A percentile compares a stretch with the other conserved stretches of the same genome.
Evolutionary conservation across 116 monocot genomes (phyloP).

Genomic region (Papilionanthe hybrid): DNA sequence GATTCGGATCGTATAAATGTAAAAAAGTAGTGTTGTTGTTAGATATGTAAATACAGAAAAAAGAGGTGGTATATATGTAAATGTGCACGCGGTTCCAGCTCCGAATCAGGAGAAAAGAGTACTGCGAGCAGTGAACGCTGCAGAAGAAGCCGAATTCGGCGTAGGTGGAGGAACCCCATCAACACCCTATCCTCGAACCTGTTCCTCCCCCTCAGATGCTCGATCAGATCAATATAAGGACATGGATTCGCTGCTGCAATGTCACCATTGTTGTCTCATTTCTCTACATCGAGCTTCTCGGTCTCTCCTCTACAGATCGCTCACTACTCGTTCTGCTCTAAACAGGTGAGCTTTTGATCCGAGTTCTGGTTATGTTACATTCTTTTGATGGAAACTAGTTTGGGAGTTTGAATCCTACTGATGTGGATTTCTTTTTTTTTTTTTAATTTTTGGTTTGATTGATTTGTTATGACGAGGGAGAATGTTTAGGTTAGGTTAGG

Average conservation of each 20-base stretch:
- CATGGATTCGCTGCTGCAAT: background rate
- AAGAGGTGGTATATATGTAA: too few species aligned
- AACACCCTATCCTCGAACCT: background rate
- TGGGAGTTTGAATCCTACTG: background rate
- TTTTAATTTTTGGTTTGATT: background rate
- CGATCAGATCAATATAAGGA: background rate
- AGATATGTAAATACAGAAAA: too few species aligned
- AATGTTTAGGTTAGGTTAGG: too few species aligned
- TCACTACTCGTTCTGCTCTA: background rate
- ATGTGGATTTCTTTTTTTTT: background rate
- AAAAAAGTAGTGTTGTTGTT: too few species aligned
- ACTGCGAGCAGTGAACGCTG: background rate
- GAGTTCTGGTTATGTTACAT: background rate
- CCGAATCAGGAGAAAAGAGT: background rate
- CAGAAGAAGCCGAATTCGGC: background rate
- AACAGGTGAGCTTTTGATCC: background rate
- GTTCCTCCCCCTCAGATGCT: background rate
- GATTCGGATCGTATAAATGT: too few species aligned
- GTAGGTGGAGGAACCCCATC: background rate
- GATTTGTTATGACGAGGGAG: background rate
- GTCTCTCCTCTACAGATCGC: background rate
- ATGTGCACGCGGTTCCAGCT: background rate
- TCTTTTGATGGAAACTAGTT: background rate
- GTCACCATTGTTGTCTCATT: background rate
- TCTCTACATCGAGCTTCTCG: background rate